Percentiles rank a stretch among this genome's conserved stretches.
Conservation (phyloP, 768 basidiomycete species). For the Sutorius australiensis region DNA sequence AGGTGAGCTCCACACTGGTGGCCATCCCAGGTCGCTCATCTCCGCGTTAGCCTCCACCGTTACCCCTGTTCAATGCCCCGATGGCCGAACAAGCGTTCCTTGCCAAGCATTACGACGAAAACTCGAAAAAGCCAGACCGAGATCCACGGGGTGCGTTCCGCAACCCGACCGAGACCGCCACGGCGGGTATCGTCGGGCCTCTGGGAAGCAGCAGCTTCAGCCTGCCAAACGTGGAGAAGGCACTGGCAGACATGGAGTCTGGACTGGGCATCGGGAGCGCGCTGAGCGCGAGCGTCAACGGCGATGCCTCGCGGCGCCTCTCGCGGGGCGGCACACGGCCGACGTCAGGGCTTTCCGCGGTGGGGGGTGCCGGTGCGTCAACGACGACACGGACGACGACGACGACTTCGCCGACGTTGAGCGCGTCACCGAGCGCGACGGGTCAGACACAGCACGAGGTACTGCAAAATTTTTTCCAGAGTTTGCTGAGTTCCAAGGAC, state of each 20-base stretch:
- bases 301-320: conserved; percentile 35
- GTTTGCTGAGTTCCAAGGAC: conserved; percentile 68
- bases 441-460: conserved; percentile 79
- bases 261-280: conserved; percentile 36
- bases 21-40: background rate
- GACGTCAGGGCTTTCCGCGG: conserved; percentile 37
- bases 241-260: conserved; percentile 84
- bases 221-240: conserved; percentile 84
- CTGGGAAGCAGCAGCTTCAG: conserved; percentile 83
- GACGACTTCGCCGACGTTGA: conserved; percentile 33
- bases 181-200: conserved; percentile 83
- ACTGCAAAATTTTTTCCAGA: conserved; percentile 85
- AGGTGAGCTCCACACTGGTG: conserved; percentile 42
- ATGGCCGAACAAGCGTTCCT: conserved; percentile 91
- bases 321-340: conserved; percentile 27
- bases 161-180: conserved; percentile 60
- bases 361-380: conserved; percentile 34
- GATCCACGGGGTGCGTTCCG: conserved; percentile 89
- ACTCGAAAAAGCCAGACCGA: conserved; percentile 83
- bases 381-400: conserved; percentile 33
- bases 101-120: conserved; percentile 85
- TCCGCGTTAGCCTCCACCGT: conserved; percentile 48
- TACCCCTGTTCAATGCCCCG: conserved; percentile 76
- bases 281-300: conserved; percentile 33
- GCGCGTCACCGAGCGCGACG: conserved; percentile 40